These are phyloP conservation scores for Termitomyces sp. DNA, from an alignment of 768 basidiomycete genomes.

Conservation along the genomic window DNA sequence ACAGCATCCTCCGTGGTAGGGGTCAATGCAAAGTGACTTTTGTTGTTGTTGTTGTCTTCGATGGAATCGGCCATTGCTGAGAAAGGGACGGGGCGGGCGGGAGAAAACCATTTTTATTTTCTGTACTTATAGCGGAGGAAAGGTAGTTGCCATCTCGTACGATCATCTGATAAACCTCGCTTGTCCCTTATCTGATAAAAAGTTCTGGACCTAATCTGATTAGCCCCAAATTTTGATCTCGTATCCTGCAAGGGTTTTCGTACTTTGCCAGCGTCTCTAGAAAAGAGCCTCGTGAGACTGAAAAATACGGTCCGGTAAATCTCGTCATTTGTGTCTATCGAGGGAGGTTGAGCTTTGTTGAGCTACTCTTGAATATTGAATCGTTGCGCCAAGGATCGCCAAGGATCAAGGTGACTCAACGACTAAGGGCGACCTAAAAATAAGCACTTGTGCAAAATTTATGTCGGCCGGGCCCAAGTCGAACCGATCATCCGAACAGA, in stretches of 20 bases:
- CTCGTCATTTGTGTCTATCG: no score
- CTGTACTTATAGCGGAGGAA: slow-evolving; percentile 5
- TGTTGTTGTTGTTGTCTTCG: not conserved
- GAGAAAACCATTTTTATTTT: not conserved
- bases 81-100: not conserved
- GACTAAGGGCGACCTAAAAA: not conserved
- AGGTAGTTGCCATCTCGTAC: not conserved
- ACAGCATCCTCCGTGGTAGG: slow-evolving; percentile 10
- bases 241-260: not conserved
- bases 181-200: slow-evolving; percentile 16
- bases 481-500: not conserved
- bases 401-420: not conserved
- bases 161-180: slow-evolving; percentile 18
- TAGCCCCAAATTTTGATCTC: slow-evolving; percentile 1
- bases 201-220: slow-evolving; percentile 8
- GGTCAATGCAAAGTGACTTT: not conserved
- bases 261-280: no score
- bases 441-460: not conserved
- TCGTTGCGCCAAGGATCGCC: not conserved
- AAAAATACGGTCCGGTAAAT: no score
- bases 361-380: no score
- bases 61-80: slow-evolving; percentile 3
- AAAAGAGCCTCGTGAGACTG: not conserved
- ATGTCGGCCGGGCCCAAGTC: not conserved
- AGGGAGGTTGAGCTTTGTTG: not conserved